Base-by-base conservation (phyloP, 2,329 filamentous ascomycete genomes). In the Apiospora arundinis region DNA sequence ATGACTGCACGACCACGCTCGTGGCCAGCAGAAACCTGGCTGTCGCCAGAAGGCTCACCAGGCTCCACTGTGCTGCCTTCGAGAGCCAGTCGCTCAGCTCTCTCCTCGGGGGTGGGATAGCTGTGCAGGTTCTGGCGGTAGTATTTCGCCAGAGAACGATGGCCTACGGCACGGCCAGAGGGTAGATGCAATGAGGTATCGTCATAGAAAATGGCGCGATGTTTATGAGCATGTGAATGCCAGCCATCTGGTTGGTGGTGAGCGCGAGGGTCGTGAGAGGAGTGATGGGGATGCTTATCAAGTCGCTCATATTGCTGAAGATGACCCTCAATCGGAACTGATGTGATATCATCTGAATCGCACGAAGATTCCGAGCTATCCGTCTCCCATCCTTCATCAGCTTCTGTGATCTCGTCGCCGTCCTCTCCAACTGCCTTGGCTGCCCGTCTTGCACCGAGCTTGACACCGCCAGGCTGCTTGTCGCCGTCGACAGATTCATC, bases 151-250 rank as follows among this genome's bases (percentile, higher is more conserved):
- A 97, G 84, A 9, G 94, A 96, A 67, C 96, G 91, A 81, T 99
- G 96, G 49, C 96, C 96, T 48, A 97, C 95, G 9, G 93, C 93
- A 73, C 93, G 92, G 69, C 96, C 96, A 5, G 93, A 94, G 1
- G 96, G 96, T 16, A 99, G 89, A 79, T 99, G 95, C 69, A 99
- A 88, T 82, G 98, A 96, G 78, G 94, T 95, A 63, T 99, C 96
- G 76, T 97, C 94, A 78, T 97, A 92, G 81, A 97, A 97, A 28
- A 94, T 93, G 48, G 94, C 91, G 73, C 92, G 89, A 5, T 91
- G 89, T 75, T 93, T 92, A 83, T 97, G 92, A 1, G 93, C 92
- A 79, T 95, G 93, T 3, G 93, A 95, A 80, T 97, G 93, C 85
- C 89, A 95, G 69, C 93, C 93, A 78, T 95, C 92, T 68, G 86